Evolutionary conservation across 106 monocot genomes (phyloP), one percentile per base, ranked within the genome.

Genomic region (Allium fistulosum): DNA sequence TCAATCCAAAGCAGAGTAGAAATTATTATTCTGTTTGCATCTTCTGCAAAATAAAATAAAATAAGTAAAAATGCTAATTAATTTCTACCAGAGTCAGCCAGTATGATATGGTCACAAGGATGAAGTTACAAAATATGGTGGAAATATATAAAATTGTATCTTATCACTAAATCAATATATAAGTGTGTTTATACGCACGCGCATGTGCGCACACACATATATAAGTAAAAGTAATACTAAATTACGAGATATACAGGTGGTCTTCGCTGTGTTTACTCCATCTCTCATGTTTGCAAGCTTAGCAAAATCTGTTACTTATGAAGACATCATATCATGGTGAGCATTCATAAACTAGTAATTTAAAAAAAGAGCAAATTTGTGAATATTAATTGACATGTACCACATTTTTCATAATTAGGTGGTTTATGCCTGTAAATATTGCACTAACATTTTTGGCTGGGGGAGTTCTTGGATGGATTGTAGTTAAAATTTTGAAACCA

Each of bases 371-470:
- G 13, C 13, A 9, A 22, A 10, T n/a, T 13, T 67, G n/a, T 15
- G 53, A 26, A 1, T 2, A 7, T 52, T 4, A 46, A 56, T 57
- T 46, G 27, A 46, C 51, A 28, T 46, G 2, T 0, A 28, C 17
- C 17, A 6, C 58, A 13, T 67, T 63, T 7, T 63, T 46, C 11
- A 13, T 37, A 56, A 15, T 46, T 37, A 93, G 93, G 93, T 93
- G 93, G 88, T 93, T 88, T 73, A 93, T 93, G 93, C 85, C 83
- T 5, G 69, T 93, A 12, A 93, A 93, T 60, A 73, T 93, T 26
- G 85, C 76, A 22, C 66, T 93, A 10, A 71, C 72, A 52, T 85
- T 83, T 67, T 47, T 88, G 22, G 69, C 76, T 47, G 93, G 88
- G 15, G 81, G 72, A 46, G 7, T 77, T 8, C 85, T 88, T 17